phyloP scores from a whole-genome alignment of 805 yeast genomes.

The Sugiyamaella americana region DNA sequence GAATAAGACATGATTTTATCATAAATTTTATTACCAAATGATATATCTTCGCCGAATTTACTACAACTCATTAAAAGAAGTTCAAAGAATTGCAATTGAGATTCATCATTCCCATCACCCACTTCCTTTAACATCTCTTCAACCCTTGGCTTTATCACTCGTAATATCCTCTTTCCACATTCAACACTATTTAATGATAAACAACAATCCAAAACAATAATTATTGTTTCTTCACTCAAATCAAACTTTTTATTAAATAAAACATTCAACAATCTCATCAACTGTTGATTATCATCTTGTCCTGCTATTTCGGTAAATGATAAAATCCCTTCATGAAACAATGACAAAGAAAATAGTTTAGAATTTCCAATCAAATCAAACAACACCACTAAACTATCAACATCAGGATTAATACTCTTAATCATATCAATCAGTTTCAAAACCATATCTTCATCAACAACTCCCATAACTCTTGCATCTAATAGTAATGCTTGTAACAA shows the following conservation, averaged over 20 bases:
- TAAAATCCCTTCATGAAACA: constrained; percentile 5
- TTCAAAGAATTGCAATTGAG: constrained; percentile 24
- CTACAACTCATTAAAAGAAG: constrained; percentile 26
- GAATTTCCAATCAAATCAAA: constrained; percentile 1
- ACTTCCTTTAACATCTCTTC: constrained; percentile 9
- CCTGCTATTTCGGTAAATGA: constrained; percentile 3
- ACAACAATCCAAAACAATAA: constrained; percentile 15
- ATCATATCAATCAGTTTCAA: constrained; percentile 11
- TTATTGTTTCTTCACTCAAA: constrained; percentile 11
- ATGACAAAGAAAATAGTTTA: neutral
- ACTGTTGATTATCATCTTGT: neutral
- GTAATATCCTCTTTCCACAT: constrained; percentile 13
- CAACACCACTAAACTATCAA: constrained; percentile 6
- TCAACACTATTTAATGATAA: constrained; percentile 9
- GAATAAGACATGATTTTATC: constrained; percentile 6
- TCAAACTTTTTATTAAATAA: constrained; percentile 5
- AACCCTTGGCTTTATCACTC: constrained; percentile 12
- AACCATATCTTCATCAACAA: neutral
- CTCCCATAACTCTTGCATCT: neutral
- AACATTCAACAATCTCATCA: constrained; percentile 4
- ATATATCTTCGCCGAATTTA: constrained; percentile 22
- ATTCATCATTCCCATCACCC: constrained; percentile 3
- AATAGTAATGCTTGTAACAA: constrained; percentile 11
- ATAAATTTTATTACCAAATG: constrained; percentile 6
- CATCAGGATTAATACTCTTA: constrained; percentile 5